phyloP scores from a whole-genome alignment of 2,329 filamentous ascomycete genomes.

The Aspergillus sojae region DNA sequence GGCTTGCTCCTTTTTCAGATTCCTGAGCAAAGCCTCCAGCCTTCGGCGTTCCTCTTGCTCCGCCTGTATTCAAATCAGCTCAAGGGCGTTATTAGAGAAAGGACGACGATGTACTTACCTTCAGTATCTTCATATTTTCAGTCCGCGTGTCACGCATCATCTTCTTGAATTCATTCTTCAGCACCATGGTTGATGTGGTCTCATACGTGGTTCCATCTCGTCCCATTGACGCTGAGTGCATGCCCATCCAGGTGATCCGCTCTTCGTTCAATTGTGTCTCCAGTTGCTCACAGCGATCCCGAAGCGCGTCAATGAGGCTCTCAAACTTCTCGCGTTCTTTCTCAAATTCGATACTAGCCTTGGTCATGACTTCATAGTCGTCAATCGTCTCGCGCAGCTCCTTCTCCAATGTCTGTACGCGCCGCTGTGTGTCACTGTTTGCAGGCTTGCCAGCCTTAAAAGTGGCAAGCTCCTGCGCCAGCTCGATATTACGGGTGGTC shows the following conservation, averaged over 20 bases:
- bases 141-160: constrained; percentile 75
- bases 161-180: constrained; percentile 77
- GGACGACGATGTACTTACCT: constrained; percentile 53
- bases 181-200: constrained; percentile 67
- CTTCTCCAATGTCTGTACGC: constrained; percentile 60
- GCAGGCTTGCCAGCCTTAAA: constrained; percentile 40
- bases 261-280: constrained; percentile 69
- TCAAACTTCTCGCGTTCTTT: constrained; percentile 70
- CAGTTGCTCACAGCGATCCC: constrained; percentile 65
- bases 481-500: constrained; percentile 49
- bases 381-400: constrained; percentile 69
- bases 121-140: constrained; percentile 66
- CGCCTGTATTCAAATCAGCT: constrained; percentile 49
- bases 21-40: constrained; percentile 65
- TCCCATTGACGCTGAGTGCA: constrained; percentile 54
- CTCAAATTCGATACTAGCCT: constrained; percentile 70
- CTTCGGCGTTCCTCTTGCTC: constrained; percentile 72
- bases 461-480: constrained; percentile 51
- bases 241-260: constrained; percentile 66
- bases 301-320: constrained; percentile 62
- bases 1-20: constrained; percentile 46
- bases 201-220: constrained; percentile 47
- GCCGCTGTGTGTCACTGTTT: constrained; percentile 46
- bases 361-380: constrained; percentile 72
- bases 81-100: background rate